These are phyloP conservation scores for Aspergillus udagawae DNA, from an alignment of 2,329 filamentous ascomycete species.

Conservation along the genomic window DNA sequence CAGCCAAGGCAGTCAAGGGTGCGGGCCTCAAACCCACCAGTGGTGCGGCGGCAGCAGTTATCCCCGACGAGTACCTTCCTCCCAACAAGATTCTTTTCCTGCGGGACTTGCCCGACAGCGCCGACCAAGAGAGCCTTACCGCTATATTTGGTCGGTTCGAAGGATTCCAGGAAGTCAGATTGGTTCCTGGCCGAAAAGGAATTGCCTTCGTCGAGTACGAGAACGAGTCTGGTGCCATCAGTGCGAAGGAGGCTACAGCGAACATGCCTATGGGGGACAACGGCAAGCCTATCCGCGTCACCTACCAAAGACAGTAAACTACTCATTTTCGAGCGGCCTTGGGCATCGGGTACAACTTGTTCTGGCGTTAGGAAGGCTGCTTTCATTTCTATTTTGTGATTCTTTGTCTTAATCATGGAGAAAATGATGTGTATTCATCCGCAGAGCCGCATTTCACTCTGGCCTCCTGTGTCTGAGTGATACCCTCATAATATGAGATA, in stretches of 20 bases:
- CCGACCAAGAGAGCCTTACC: constrained; percentile 73
- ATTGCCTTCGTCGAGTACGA: constrained; percentile 98
- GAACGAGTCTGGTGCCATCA: constrained; percentile 80
- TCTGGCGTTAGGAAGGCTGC: constrained; percentile 29
- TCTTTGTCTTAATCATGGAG: not conserved
- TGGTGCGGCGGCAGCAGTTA: constrained; percentile 63
- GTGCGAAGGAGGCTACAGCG: constrained; percentile 87
- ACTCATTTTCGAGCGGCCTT: constrained; percentile 9
- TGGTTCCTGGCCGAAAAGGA: constrained; percentile 79
- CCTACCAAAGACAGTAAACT: constrained; percentile 81
- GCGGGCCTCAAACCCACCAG: constrained; percentile 73
- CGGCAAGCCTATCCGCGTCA: constrained; percentile 82
- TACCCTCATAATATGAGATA: not conserved
- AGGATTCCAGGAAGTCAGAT: constrained; percentile 86
- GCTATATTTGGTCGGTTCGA: constrained; percentile 84
- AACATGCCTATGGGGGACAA: constrained; percentile 75
- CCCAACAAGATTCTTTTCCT: constrained; percentile 97
- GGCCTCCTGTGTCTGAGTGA: constrained; percentile 1
- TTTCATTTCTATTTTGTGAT: constrained; percentile 3
- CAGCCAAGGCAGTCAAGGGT: constrained; percentile 66
- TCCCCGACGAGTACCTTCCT: constrained; percentile 96
- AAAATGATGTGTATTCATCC: not conserved
- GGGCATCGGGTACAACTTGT: constrained; percentile 2
- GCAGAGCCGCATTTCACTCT: not conserved
- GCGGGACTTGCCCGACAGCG: constrained; percentile 84